A percentile compares a stretch with the other conserved stretches of the same genome.
phyloP scores from a whole-genome alignment of 2,329 filamentous ascomycete species.

The Chrysosporium keratinophilum region DNA sequence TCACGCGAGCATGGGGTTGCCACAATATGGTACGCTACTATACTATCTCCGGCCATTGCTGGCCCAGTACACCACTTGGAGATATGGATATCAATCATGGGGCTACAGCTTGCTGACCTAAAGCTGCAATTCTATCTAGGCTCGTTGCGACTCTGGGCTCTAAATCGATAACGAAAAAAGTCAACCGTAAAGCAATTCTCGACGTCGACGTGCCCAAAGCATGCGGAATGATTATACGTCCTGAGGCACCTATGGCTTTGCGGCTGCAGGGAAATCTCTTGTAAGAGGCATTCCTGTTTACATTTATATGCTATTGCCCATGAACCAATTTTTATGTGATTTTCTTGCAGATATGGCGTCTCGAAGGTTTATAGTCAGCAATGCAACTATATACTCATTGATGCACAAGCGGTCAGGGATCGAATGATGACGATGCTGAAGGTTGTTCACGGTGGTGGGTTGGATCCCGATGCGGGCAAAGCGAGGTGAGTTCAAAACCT shows the following conservation, averaged over 20 bases:
- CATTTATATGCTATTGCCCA: conserved; percentile 14
- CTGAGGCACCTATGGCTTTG: conserved; percentile 76
- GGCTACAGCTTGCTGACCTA: neutral
- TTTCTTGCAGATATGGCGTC: conserved; percentile 11
- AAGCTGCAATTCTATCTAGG: conserved; percentile 42
- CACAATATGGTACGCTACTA: conserved; percentile 67
- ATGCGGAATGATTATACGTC: conserved; percentile 77
- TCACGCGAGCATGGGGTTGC: conserved; percentile 83
- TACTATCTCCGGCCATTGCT: neutral
- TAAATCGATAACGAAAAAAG: conserved; percentile 57
- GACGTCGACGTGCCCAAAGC: conserved; percentile 79
- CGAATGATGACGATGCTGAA: conserved; percentile 61
- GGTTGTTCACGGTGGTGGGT: conserved; percentile 46
- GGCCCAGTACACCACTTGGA: neutral
- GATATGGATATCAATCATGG: neutral
- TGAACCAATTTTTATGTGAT: neutral
- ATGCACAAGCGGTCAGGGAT: conserved; percentile 64
- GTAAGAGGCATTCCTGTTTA: conserved; percentile 33
- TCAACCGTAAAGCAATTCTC: conserved; percentile 78
- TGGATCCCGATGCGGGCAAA: conserved; percentile 62
- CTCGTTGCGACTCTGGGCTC: conserved; percentile 79
- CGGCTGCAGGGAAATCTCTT: conserved; percentile 82
- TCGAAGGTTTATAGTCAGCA: conserved; percentile 76
- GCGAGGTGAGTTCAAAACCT: conserved; percentile 49
- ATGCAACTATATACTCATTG: conserved; percentile 71